Evolutionary conservation across 2,329 filamentous ascomycete species (phyloP).

Genomic region (Botryotinia calthae): DNA sequence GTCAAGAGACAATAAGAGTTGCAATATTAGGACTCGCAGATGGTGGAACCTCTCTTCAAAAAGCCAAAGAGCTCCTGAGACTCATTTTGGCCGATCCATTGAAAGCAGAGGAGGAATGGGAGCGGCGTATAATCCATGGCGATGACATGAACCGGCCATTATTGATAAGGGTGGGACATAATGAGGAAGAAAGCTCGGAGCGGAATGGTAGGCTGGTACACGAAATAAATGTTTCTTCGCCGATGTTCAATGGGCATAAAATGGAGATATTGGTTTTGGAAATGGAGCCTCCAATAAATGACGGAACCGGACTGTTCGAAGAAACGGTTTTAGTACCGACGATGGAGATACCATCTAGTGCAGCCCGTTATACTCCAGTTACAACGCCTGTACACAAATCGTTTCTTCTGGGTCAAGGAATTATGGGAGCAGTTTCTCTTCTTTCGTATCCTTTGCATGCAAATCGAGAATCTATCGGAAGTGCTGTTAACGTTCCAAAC

Average conservation of each 20-base stretch:
- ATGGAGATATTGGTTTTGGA: constrained; percentile 63
- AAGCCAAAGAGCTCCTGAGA: constrained; percentile 64
- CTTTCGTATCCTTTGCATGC: constrained; percentile 43
- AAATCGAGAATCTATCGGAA: constrained; percentile 46
- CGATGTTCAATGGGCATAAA: constrained; percentile 57
- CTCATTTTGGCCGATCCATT: constrained; percentile 71
- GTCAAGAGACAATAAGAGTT: constrained; percentile 57
- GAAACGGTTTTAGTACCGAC: constrained; percentile 73
- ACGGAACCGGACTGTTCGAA: constrained; percentile 47
- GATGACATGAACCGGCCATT: constrained; percentile 53
- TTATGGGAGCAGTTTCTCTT: constrained; percentile 62
- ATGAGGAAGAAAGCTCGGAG: constrained; percentile 34
- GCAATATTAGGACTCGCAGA: constrained; percentile 52
- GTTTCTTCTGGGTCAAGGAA: constrained; percentile 69
- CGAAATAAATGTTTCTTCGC: constrained; percentile 62
- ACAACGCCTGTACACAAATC: constrained; percentile 82
- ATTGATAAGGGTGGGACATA: constrained; percentile 55
- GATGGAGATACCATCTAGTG: constrained; percentile 66
- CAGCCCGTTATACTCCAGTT: constrained; percentile 63
- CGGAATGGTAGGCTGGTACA: constrained; percentile 49
- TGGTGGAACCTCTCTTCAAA: constrained; percentile 41
- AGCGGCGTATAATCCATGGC: constrained; percentile 51
- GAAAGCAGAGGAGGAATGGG: constrained; percentile 62
- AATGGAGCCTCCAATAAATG: constrained; percentile 49
- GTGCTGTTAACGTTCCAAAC: constrained; percentile 56